Base-by-base conservation (phyloP, 495 filamentous ascomycete genomes). In the Annulohypoxylon nitens region DNA sequence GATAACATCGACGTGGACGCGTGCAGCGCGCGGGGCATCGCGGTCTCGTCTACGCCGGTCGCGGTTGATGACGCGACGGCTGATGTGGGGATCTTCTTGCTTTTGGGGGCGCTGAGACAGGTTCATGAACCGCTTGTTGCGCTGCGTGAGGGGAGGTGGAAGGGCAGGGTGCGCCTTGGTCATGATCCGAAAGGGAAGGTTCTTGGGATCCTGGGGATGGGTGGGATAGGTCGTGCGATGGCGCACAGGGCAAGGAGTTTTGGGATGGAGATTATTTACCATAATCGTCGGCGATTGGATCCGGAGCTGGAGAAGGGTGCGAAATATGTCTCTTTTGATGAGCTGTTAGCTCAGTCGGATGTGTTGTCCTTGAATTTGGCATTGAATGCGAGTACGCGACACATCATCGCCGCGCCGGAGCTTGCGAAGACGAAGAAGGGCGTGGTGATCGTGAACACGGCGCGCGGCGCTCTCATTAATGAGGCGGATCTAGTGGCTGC, bases 201-300 rank as follows among this genome's bases (percentile, higher is more conserved):
- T 0, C 85, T 97, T 0, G 93, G 93, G 2, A 93, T 97, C 64
- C 76, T 97, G 41, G 94, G 94, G 7, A 95, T 97, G 92, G 94
- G 94, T 8, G 93, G 93, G 0, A 97, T 97, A 59, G 94, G 94
- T 0, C 83, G 88, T 3, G 81, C 82, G 14, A 75, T 85, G 69
- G 84, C 83, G 1, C 69, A 74, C 12, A 81, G 83, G 18, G 90
- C 91, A 2, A 83, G 83, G 66, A 90, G 88, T 11, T 93, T 93
- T 75, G 89, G 88, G 45, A 90, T 93, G 87, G 87, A 87, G 69
- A 87, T 91, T 61, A 86, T 88, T 71, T 94, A 94, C 80, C 86
- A 92, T 80, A 93, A 93, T 72, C 90, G 91, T 16, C 84, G 80
- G 0, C 84, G 80, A 3, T 83, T 93, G 0, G 65, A 68, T 11